phyloP scores from a whole-genome alignment of 345 rosid genomes.

The Hypericum androsaemum region DNA sequence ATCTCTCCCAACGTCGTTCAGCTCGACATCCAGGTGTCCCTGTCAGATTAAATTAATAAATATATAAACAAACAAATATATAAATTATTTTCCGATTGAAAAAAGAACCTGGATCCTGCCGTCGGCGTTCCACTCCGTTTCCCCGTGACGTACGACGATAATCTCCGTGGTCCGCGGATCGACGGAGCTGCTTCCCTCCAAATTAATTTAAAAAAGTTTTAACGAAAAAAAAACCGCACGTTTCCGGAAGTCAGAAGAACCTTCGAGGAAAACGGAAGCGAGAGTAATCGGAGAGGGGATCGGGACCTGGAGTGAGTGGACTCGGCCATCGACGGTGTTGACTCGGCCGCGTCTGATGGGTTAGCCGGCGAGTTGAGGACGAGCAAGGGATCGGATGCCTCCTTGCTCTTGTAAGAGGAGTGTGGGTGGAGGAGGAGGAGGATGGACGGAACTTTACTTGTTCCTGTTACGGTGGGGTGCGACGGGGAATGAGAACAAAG shows the following conservation, averaged over 20 bases:
- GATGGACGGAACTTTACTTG: too few relatives aligned
- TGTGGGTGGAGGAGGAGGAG: too few relatives aligned
- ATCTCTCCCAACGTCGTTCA: conserved; percentile 67
- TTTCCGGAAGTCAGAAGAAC: background rate
- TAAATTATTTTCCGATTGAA: background rate
- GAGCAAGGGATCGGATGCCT: too few relatives aligned
- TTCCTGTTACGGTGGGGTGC: too few relatives aligned
- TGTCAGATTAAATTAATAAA: conserved; percentile 10
- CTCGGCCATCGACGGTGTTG: too few relatives aligned
- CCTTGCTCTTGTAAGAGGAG: too few relatives aligned
- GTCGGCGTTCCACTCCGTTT: conserved; percentile 71
- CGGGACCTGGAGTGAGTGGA: too few relatives aligned
- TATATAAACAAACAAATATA: background rate
- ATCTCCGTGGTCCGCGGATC: conserved; percentile 41
- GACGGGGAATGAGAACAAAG: too few relatives aligned
- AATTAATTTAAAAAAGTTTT: background rate
- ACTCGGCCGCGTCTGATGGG: too few relatives aligned
- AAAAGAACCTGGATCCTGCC: conserved; percentile 55
- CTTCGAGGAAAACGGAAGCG: too few relatives aligned
- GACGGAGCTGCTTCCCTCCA: conserved; percentile 14
- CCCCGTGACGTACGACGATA: conserved; percentile 70
- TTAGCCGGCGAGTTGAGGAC: too few relatives aligned
- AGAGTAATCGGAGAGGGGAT: too few relatives aligned
- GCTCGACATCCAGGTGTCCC: conserved; percentile 80
- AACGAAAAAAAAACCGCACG: background rate